Conservation (phyloP, 805 yeast species). For the Ogataea ramenticola region DNA sequence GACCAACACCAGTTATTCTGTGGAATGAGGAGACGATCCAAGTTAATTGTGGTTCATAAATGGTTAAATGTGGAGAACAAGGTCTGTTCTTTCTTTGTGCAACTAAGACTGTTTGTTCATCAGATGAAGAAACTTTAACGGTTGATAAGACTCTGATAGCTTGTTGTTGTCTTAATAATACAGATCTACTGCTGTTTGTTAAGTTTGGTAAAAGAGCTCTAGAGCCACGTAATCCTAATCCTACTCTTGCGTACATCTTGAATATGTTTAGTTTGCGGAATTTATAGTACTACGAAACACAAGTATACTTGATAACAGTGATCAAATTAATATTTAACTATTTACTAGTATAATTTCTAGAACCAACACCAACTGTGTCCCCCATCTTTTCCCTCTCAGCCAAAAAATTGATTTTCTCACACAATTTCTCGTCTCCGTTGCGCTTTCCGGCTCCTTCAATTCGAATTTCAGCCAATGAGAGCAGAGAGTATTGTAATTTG, state of each 20-base stretch:
- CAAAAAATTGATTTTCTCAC: background rate
- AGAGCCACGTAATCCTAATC: slow-evolving; percentile 14
- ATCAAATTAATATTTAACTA: too few species aligned
- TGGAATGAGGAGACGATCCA: slow-evolving; percentile 75
- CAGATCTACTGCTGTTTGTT: background rate
- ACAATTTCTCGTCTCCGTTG: background rate
- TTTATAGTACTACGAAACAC: too few species aligned
- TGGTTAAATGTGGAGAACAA: slow-evolving; percentile 79
- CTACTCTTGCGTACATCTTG: slow-evolving; percentile 10
- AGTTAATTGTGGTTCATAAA: slow-evolving; percentile 88
- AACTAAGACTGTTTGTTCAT: slow-evolving; percentile 62
- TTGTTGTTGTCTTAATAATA: background rate
- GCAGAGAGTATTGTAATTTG: background rate
- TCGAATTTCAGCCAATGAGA: background rate
- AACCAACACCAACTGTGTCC: background rate
- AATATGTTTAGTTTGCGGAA: too few species aligned
- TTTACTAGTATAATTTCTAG: too few species aligned
- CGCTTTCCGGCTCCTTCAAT: background rate
- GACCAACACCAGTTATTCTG: slow-evolving; percentile 79
- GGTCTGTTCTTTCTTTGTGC: slow-evolving; percentile 88
- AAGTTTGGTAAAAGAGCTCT: background rate
- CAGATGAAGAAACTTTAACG: slow-evolving; percentile 47
- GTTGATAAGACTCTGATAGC: slow-evolving; percentile 28
- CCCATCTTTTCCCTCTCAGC: background rate
- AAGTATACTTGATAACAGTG: too few species aligned